A percentile compares a stretch with the other conserved stretches of the same genome.
Conservation (phyloP, 2,329 filamentous ascomycete species). For the Aspergillus candidus region DNA sequence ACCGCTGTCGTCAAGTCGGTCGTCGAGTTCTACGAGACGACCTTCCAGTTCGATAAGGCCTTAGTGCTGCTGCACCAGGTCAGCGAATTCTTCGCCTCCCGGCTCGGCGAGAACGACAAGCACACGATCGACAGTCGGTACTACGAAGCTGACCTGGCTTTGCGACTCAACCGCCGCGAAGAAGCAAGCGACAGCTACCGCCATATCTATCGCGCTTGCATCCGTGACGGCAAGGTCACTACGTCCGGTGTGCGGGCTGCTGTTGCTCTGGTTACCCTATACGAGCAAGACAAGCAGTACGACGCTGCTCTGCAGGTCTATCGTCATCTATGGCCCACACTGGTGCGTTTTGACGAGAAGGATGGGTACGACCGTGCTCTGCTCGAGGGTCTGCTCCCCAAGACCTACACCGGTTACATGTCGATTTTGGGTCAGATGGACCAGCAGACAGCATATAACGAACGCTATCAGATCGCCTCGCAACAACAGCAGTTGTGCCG, state of each 20-base stretch:
- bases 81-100: slow-evolving; percentile 26
- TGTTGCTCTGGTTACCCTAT: slow-evolving; percentile 40
- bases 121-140: slow-evolving; percentile 45
- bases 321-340: slow-evolving; percentile 43
- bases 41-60: slow-evolving; percentile 32
- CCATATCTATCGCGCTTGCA: slow-evolving; percentile 38
- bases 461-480: slow-evolving; percentile 43
- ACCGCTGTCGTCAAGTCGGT: slow-evolving; percentile 29
- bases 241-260: slow-evolving; percentile 44
- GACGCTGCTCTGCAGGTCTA: slow-evolving; percentile 44
- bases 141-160: slow-evolving; percentile 41
- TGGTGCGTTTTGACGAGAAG: slow-evolving; percentile 39
- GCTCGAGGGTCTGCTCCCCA: slow-evolving; percentile 39
- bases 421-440: slow-evolving; percentile 42
- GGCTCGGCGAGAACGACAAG: slow-evolving; percentile 35
- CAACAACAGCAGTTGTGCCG: slow-evolving; percentile 46
- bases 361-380: slow-evolving; percentile 31
- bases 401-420: slow-evolving; percentile 45
- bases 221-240: slow-evolving; percentile 25
- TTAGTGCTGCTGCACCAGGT: slow-evolving; percentile 26
- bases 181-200: slow-evolving; percentile 40
- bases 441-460: slow-evolving; percentile 37
- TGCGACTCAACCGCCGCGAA: slow-evolving; percentile 33
- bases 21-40: slow-evolving; percentile 33
- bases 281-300: slow-evolving; percentile 43